Evolutionary conservation across 495 filamentous ascomycete species (phyloP).

Genomic region (Oleoguttula mirabilis): DNA sequence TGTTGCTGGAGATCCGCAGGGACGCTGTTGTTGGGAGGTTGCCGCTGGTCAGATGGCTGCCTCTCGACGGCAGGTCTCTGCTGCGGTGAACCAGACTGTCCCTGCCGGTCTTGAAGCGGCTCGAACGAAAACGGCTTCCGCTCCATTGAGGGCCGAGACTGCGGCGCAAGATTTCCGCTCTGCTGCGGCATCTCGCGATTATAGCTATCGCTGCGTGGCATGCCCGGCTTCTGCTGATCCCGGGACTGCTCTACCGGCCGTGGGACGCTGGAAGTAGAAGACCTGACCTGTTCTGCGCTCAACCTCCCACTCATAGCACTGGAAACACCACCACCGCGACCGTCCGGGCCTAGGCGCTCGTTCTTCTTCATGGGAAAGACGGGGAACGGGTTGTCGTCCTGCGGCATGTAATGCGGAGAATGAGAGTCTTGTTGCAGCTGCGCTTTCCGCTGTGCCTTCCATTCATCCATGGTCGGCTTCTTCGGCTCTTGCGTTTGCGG

Average conservation of each 20-base stretch:
- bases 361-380: constrained; percentile 20
- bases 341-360: constrained; percentile 1
- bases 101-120: too few species aligned
- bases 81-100: too few species aligned
- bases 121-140: constrained; percentile 12
- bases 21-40: too few species aligned
- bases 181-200: neutral
- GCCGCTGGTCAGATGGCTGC: too few species aligned
- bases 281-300: constrained; percentile 9
- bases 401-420: constrained; percentile 7
- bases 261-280: neutral
- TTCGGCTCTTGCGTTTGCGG: neutral
- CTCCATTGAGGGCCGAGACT: constrained; percentile 1
- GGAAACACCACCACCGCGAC: neutral
- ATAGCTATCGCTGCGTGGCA: constrained; percentile 3
- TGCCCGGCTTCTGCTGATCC: neutral
- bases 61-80: too few species aligned
- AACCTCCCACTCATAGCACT: constrained; percentile 15
- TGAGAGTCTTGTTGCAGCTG: constrained; percentile 4
- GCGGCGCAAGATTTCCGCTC: neutral
- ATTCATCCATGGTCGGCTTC: constrained; percentile 14
- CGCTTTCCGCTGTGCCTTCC: constrained; percentile 15
- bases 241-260: neutral
- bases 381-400: constrained; percentile 27
- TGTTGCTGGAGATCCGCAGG: too few species aligned